Percentiles rank a stretch among this genome's conserved stretches.
These are phyloP conservation scores for Quillaja saponaria DNA, from an alignment of 306 rosid species.

Conservation along the genomic window DNA sequence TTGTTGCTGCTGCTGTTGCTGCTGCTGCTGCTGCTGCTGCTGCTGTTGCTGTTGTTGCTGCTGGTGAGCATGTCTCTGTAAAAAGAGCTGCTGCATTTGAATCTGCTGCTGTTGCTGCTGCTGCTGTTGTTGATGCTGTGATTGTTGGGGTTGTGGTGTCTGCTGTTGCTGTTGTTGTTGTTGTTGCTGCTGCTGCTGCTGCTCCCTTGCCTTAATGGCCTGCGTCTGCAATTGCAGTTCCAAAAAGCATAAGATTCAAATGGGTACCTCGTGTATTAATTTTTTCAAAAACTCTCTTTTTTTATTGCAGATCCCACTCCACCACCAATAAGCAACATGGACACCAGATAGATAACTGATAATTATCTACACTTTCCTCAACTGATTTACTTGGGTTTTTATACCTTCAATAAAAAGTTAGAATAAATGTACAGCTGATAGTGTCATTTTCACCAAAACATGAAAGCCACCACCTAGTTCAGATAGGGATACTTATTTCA, in stretches of 20 bases:
- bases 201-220: slow-evolving; percentile 86
- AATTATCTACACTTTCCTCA: slow-evolving; percentile 15
- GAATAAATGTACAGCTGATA: background rate
- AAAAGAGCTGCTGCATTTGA: slow-evolving; percentile 71
- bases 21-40: slow-evolving; percentile 62
- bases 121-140: slow-evolving; percentile 52
- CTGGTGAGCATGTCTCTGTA: slow-evolving; percentile 78
- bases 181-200: slow-evolving; percentile 71
- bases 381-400: slow-evolving; percentile 14
- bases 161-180: slow-evolving; percentile 54
- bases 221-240: slow-evolving; percentile 66
- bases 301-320: slow-evolving; percentile 14
- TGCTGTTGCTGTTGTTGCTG: slow-evolving; percentile 68
- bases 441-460: background rate
- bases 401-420: background rate
- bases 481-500: background rate
- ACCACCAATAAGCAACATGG: slow-evolving; percentile 12
- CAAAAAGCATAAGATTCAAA: slow-evolving; percentile 38
- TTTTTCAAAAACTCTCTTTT: background rate
- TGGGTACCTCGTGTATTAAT: slow-evolving; percentile 4
- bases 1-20: slow-evolving; percentile 49
- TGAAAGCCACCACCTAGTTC: background rate
- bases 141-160: slow-evolving; percentile 47
- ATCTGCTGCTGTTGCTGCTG: slow-evolving; percentile 77
- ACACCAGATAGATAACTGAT: background rate